Base-by-base conservation (phyloP, 2,329 filamentous ascomycete genomes). In the Nigrospora sphaerica region DNA sequence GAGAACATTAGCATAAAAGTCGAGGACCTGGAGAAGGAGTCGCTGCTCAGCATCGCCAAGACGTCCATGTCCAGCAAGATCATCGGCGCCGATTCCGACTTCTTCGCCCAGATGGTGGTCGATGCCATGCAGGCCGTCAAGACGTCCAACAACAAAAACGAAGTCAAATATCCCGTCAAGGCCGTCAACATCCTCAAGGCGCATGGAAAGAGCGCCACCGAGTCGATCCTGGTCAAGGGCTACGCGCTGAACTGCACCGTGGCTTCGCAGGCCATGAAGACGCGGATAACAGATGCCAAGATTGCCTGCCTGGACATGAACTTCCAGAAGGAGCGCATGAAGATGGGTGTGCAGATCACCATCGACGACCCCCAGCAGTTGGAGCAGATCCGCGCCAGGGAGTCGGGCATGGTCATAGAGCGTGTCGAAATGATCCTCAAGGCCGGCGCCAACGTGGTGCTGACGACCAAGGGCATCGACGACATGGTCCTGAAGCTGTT, bases 51-150 rank as follows among this genome's bases (percentile, higher is more conserved):
- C 71, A 96, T 98, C 64, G 93, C 93, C 52, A 97, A 92, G 75
- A 98, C 93, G 17, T 96, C 91, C 62, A 98, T 98, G 92, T 96
- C 91, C 45, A 95, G 88, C 77, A 98, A 98, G 75, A 95, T 98
- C 62, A 97, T 98, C 65, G 93, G 93, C 48, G 75, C 87, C 47
- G 93, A 98, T 69, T 90, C 88, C 12, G 90, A 95, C 54, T 98
- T 98, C 75, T 98, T 98, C 63, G 83, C 92, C 57, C 87, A 93
- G 70, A 95, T 98, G 86, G 90, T 91, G 12, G 93, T 98, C 43
- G 92, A 98, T 68, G 91, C 88, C 54, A 96, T 98, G 78, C 83
- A 87, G 64, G 86, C 91, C 45, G 93, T 98, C 62, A 96, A 95
- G 78, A 83, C 86, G 39, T 88, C 86, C 49, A 96, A 96, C 73